These are phyloP conservation scores for Penicillium sp. DNA, from an alignment of 2,329 filamentous ascomycete species.

Conservation along the genomic window DNA sequence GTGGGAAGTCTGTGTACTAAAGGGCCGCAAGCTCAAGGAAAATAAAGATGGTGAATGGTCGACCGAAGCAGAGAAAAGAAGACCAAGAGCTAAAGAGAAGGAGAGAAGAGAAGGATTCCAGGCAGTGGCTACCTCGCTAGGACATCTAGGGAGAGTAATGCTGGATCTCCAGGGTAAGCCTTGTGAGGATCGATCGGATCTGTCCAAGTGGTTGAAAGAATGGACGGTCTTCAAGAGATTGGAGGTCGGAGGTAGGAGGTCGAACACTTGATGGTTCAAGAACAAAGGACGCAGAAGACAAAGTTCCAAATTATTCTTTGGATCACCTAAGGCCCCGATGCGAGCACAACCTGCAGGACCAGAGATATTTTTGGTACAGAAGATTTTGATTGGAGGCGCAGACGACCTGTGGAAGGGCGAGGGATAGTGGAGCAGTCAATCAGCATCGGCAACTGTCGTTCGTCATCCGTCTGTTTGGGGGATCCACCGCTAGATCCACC, in stretches of 20 bases:
- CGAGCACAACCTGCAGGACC: slow-evolving; percentile 10
- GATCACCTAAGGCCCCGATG: neutral
- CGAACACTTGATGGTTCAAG: neutral
- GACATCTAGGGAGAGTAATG: slow-evolving; percentile 12
- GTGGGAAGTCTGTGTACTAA: neutral
- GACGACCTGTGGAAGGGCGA: slow-evolving; percentile 10
- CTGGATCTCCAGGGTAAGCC: slow-evolving; percentile 11
- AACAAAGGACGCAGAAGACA: neutral
- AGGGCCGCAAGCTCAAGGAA: neutral
- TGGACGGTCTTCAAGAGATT: neutral
- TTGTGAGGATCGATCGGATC: slow-evolving; percentile 4
- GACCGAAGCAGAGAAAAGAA: neutral
- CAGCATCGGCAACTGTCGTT: slow-evolving; percentile 15
- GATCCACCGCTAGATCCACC: slow-evolving; percentile 15
- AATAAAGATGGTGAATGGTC: neutral
- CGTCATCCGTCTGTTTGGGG: slow-evolving; percentile 11
- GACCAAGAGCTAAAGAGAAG: neutral
- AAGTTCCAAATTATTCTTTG: neutral
- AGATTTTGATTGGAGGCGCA: slow-evolving; percentile 21
- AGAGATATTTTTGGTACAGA: slow-evolving; percentile 23
- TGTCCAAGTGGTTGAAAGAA: slow-evolving; percentile 1
- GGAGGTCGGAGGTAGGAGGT: neutral
- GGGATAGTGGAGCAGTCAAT: slow-evolving; percentile 2
- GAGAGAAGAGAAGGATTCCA: neutral
- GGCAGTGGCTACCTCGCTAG: slow-evolving; percentile 3